Evolutionary conservation across 2,329 filamentous ascomycete genomes (phyloP).

Genomic region (Paecilomyces sp.): DNA sequence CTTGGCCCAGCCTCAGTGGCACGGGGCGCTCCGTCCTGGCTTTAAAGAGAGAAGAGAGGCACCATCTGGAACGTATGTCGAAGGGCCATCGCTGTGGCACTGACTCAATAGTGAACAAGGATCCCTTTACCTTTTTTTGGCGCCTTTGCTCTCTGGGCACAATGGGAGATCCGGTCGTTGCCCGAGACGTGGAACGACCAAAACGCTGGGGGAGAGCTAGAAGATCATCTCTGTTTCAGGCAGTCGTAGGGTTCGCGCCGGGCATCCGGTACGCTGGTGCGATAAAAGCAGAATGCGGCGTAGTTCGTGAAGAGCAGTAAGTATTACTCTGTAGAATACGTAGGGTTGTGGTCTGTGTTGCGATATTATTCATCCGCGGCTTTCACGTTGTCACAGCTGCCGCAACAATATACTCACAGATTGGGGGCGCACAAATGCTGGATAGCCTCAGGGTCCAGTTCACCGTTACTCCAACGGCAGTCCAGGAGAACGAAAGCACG

Average conservation of each 20-base stretch:
- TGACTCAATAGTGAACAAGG: background rate
- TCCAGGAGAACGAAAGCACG: background rate
- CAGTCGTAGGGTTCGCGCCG: background rate
- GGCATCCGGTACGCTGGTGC: background rate
- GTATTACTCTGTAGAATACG: background rate
- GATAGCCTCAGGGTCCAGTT: background rate
- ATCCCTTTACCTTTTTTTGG: background rate
- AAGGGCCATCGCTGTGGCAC: background rate
- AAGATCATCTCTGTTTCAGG: background rate
- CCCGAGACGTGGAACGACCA: background rate
- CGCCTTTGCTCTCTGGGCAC: background rate
- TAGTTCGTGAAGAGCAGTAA: background rate
- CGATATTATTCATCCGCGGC: background rate
- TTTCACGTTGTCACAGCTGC: background rate
- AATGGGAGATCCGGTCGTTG: background rate
- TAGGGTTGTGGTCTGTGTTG: background rate
- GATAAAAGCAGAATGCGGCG: background rate
- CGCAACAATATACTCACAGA: background rate
- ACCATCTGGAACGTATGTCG: background rate
- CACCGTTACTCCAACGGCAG: background rate
- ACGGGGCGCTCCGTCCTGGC: background rate
- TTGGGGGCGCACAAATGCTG: background rate
- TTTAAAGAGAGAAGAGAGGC: background rate
- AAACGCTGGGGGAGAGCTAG: background rate
- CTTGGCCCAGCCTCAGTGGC: background rate